These are phyloP conservation scores for Fomitopsis serialis DNA, from an alignment of 768 basidiomycete species.

Conservation along the genomic window DNA sequence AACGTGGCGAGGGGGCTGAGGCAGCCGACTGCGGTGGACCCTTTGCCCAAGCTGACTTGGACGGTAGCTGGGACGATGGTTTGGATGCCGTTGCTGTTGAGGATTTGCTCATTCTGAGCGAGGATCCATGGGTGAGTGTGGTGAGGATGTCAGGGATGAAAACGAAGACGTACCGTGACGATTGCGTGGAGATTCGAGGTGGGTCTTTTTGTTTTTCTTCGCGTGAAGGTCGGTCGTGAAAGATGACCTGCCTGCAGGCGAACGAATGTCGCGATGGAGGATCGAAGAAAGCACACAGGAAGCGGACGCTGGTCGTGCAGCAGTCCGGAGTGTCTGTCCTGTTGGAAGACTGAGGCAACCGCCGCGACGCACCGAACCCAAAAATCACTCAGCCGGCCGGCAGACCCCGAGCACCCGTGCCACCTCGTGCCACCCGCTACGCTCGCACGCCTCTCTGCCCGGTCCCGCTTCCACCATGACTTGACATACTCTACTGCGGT, in stretches of 20 bases:
- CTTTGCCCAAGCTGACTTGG: conserved; percentile 88
- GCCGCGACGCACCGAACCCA: conserved; percentile 15
- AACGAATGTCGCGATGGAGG: conserved; percentile 38
- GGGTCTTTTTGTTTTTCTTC: conserved; percentile 47
- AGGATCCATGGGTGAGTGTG: conserved; percentile 2
- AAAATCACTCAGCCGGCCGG: conserved; percentile 11
- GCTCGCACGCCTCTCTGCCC: neutral
- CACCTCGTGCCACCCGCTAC: neutral
- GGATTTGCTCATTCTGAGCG: conserved; percentile 87
- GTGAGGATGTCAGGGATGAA: conserved; percentile 9
- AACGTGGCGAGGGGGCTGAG: conserved; percentile 57
- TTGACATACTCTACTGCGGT: neutral
- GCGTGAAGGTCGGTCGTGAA: conserved; percentile 76
- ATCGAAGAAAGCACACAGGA: conserved; percentile 17
- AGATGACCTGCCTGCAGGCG: conserved; percentile 91
- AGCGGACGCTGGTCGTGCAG: conserved; percentile 26
- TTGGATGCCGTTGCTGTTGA: conserved; percentile 68
- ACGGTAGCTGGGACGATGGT: conserved; percentile 67
- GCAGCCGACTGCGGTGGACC: conserved; percentile 72
- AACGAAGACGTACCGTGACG: conserved; percentile 32
- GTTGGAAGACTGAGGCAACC: conserved; percentile 25
- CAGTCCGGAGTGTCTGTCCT: conserved; percentile 27
- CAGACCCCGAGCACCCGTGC: conserved; percentile 11
- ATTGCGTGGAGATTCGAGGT: conserved; percentile 40
- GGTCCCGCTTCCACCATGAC: neutral